phyloP scores from a whole-genome alignment of 2,329 filamentous ascomycete genomes.

The Fusarium sp. region DNA sequence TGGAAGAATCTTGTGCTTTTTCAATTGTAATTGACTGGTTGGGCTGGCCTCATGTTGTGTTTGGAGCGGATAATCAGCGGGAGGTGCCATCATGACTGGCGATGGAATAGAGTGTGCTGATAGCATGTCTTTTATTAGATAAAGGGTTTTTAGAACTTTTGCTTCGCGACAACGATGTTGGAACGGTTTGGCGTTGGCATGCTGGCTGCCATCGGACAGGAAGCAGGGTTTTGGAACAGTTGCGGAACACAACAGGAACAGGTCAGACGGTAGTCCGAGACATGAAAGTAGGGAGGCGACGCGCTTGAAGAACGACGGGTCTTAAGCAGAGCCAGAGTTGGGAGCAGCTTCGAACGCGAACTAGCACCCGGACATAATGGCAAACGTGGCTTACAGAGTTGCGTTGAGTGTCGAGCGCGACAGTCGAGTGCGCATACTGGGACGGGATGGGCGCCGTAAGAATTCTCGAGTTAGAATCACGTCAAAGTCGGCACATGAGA shows the following conservation, averaged over 20 bases:
- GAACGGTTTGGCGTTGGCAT: conserved; percentile 34
- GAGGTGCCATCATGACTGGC: conserved; percentile 46
- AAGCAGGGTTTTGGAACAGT: conserved; percentile 25
- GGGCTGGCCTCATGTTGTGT: conserved; percentile 40
- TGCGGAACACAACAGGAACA: conserved; percentile 33
- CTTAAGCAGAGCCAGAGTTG: conserved; percentile 24
- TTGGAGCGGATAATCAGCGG: conserved; percentile 42
- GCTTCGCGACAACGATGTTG: conserved; percentile 37
- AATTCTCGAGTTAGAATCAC: conserved; percentile 6
- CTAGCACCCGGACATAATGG: conserved; percentile 29
- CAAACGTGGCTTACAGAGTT: conserved; percentile 32
- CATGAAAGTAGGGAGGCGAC: conserved; percentile 36
- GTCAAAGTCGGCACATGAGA: not conserved
- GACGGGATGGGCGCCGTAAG: conserved; percentile 8
- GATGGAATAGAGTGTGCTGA: conserved; percentile 40
- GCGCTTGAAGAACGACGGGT: conserved; percentile 13
- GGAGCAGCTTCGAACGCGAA: conserved; percentile 28
- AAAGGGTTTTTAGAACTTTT: conserved; percentile 23
- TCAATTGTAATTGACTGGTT: conserved; percentile 52
- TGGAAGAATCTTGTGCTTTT: conserved; percentile 56
- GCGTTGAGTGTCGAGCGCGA: conserved; percentile 27
- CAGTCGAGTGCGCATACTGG: conserved; percentile 35
- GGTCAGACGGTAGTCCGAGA: conserved; percentile 30
- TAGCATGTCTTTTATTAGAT: conserved; percentile 38
- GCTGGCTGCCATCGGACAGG: conserved; percentile 33